Evolutionary conservation across 177 flowering plant species (phyloP).

Genomic region (Vitis hybrid): DNA sequence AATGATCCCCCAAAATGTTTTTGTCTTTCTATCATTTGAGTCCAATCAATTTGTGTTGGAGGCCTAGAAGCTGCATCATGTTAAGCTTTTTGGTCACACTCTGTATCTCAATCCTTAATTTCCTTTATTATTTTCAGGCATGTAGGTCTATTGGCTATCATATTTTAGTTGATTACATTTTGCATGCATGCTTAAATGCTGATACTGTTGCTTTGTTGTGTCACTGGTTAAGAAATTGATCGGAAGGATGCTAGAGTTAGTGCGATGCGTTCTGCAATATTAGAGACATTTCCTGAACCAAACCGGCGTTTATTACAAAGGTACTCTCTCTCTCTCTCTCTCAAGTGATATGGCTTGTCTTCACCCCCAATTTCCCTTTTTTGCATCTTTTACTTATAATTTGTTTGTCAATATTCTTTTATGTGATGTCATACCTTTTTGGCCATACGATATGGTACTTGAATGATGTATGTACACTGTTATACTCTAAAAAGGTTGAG

Average conservation of each 20-base stretch:
- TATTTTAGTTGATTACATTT: background rate
- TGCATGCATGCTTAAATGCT: slow-evolving; percentile 1
- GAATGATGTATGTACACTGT: background rate
- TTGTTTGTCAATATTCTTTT: no score
- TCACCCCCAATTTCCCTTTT: background rate
- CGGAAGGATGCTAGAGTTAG: slow-evolving; percentile 74
- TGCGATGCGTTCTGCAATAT: slow-evolving; percentile 87
- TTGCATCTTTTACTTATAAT: no score
- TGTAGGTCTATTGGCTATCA: background rate
- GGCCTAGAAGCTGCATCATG: no score
- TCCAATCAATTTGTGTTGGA: no score
- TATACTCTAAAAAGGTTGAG: no score
- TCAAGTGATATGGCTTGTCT: background rate
- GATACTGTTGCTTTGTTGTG: slow-evolving; percentile 13
- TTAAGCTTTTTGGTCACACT: no score
- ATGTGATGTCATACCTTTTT: background rate
- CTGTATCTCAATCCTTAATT: no score
- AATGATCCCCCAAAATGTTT: no score
- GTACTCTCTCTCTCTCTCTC: slow-evolving; percentile 25
- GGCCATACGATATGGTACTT: no score
- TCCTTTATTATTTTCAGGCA: background rate
- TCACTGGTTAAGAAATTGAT: slow-evolving; percentile 61
- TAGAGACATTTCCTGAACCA: slow-evolving; percentile 97
- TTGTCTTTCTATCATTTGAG: no score
- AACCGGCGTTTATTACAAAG: slow-evolving; percentile 89